phyloP scores from a whole-genome alignment of 2,329 filamentous ascomycete species.

The Amphichorda felina region DNA sequence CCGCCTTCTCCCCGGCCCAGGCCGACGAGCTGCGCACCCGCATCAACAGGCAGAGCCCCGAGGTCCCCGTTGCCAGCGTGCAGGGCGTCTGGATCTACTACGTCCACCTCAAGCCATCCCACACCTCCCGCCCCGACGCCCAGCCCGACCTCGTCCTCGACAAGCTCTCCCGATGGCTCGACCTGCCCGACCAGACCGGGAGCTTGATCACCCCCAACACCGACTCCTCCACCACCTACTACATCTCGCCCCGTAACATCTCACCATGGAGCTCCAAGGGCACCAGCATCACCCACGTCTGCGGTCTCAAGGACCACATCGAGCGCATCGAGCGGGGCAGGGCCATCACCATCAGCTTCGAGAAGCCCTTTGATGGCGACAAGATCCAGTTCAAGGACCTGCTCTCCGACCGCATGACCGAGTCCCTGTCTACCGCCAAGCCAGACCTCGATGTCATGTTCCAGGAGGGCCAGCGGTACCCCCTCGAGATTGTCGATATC shows the following conservation, averaged over 20 bases:
- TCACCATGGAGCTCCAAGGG: conserved; percentile 98
- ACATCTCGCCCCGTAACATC: conserved; percentile 72
- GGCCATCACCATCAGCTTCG: conserved; percentile 57
- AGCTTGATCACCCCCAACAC: conserved; percentile 8
- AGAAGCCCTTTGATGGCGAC: conserved; percentile 28
- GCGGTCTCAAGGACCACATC: conserved; percentile 59
- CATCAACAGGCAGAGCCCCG: conserved; percentile 28
- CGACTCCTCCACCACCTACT: conserved; percentile 43
- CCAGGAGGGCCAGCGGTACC: conserved; percentile 47
- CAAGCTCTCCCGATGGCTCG: conserved; percentile 19
- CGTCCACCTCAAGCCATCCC: conserved; percentile 42
- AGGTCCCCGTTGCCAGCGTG: conserved; percentile 31
- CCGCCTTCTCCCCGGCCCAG: conserved; percentile 7
- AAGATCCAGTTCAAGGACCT: conserved; percentile 53
- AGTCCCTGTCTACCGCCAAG: conserved; percentile 55
- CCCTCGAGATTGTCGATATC: conserved; percentile 66
- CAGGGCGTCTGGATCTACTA: conserved; percentile 54
- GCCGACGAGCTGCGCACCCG: conserved; percentile 30
- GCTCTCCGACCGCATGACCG: conserved; percentile 92
- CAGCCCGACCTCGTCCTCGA: conserved; percentile 36
- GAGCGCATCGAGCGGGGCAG: conserved; percentile 81
- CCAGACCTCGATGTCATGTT: conserved; percentile 73
- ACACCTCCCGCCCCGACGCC: no score
- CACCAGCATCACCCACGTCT: conserved; percentile 86
- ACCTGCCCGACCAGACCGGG: conserved; percentile 6